Evolutionary conservation across 2,329 filamentous ascomycete genomes (phyloP), one percentile per base, ranked within the genome.

Genomic region (Fusarium austroafricanum): DNA sequence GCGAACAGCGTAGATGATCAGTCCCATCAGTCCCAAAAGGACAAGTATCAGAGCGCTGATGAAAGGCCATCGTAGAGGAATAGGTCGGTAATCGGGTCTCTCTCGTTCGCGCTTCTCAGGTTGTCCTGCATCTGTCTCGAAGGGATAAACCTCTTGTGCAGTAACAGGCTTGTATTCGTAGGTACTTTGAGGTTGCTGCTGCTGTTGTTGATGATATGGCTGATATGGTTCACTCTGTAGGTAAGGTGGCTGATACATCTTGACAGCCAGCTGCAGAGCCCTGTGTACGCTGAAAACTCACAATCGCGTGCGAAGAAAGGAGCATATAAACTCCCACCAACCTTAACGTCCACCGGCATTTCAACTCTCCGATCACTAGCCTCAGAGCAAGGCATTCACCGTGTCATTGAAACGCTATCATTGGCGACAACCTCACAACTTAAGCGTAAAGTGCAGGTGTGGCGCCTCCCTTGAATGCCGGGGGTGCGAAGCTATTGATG

Each of bases 61-160:
- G 6, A 70, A 70, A 0, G 59, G 58, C 67, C 67, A 70, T 54
- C 62, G 45, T 21, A 70, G 26, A 7, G 67, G 62, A 15, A 70
- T 68, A 35, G 67, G 67, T 15, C 67, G 62, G n/a, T 70, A 70
- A 21, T 70, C 67, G 1, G 67, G 64, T 12, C 40, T 67, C 39
- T 68, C 65, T 31, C 42, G 20, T 6, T 46, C 21, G 14, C 33
- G 15, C n/a, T 58, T 67, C 21, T 31, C 51, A 6, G 38, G n/a
- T 4, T 57, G 42, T 10, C 18, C 18, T n/a, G 26, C 20, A 17
- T 67, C 65, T 28, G 46, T 38, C 23, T 66, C 52, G 15, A 52
- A 8, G 11, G 55, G 42, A 20, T 53, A 55, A 5, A 43, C 65
- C 3, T 56, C 51, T 11, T 55, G 65, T 23, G 56, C 51, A 9